Evolutionary conservation across 345 rosid species (phyloP).

Genomic region (Bruguiera parviflora): DNA sequence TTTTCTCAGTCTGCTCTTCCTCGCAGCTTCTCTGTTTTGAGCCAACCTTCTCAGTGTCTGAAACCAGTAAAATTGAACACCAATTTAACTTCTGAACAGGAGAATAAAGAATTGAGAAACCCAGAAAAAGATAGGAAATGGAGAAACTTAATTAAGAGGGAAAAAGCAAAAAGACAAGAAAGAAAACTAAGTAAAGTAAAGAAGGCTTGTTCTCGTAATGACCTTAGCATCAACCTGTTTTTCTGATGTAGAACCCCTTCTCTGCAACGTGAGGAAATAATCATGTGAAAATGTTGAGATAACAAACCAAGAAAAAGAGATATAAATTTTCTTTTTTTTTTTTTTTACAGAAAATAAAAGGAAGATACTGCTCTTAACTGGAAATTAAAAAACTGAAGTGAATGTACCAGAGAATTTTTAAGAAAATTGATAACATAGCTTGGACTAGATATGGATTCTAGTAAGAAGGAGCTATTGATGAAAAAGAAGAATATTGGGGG

Average conservation of each 20-base stretch:
- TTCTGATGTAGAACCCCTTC: conserved; percentile 77
- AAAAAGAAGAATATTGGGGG: too few relatives aligned
- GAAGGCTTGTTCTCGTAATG: neutral
- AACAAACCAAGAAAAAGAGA: conserved; percentile 7
- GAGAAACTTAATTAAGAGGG: neutral
- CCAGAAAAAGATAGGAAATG: neutral
- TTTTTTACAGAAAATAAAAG: too few relatives aligned
- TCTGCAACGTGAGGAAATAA: conserved; percentile 46
- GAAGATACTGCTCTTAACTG: too few relatives aligned
- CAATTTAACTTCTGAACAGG: neutral
- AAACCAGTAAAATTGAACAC: conserved; percentile 10
- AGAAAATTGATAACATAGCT: too few relatives aligned
- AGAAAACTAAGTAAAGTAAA: neutral
- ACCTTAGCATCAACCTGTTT: conserved; percentile 95
- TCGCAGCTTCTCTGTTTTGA: conserved; percentile 99
- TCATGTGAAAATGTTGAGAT: conserved; percentile 1
- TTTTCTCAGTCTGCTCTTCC: conserved; percentile 94
- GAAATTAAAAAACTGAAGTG: too few relatives aligned
- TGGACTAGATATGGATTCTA: neutral
- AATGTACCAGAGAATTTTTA: too few relatives aligned
- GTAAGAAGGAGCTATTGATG: neutral
- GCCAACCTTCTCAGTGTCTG: conserved; percentile 97
- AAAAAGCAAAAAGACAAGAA: conserved; percentile 6
- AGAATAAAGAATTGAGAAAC: neutral
- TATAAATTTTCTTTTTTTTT: too few relatives aligned